Evolutionary conservation across 2,329 filamentous ascomycete species (phyloP).

Genomic region (Aspergillaceae sp.): DNA sequence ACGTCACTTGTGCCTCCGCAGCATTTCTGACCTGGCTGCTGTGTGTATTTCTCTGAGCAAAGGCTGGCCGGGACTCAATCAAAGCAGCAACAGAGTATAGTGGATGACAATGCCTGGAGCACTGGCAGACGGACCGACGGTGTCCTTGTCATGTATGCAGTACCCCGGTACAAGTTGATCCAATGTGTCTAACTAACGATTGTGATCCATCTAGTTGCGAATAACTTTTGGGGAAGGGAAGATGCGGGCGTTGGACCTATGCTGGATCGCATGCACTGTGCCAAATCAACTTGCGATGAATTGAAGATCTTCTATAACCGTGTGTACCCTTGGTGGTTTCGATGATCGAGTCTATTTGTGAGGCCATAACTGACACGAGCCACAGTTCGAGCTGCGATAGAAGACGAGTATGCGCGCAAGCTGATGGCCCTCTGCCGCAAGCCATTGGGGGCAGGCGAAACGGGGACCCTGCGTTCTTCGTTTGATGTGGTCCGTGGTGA

Average conservation of each 20-base stretch:
- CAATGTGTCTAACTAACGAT: conserved; percentile 2
- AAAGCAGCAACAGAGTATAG: conserved; percentile 7
- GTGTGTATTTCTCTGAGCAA: conserved; percentile 17
- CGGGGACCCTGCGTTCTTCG: conserved; percentile 71
- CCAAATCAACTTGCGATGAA: conserved; percentile 92
- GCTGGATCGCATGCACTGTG: conserved; percentile 86
- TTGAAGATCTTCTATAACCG: conserved; percentile 81
- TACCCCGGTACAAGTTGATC: neutral
- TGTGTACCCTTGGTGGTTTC: conserved; percentile 32
- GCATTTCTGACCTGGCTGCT: conserved; percentile 4
- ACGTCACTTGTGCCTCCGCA: conserved; percentile 1
- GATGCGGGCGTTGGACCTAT: conserved; percentile 90
- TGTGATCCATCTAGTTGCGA: conserved; percentile 56
- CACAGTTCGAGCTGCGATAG: conserved; percentile 76
- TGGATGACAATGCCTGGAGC: conserved; percentile 49
- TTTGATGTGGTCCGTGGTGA: conserved; percentile 83
- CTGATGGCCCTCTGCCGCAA: conserved; percentile 79
- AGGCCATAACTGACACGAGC: conserved; percentile 7
- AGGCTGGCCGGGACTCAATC: conserved; percentile 30
- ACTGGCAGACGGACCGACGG: conserved; percentile 54
- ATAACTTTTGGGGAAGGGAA: conserved; percentile 99
- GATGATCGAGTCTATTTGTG: neutral
- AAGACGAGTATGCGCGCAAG: conserved; percentile 93
- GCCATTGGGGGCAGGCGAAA: conserved; percentile 77
- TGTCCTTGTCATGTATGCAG: conserved; percentile 57